Base-by-base conservation (phyloP, 768 basidiomycete species). In the Agrocybe pediades region DNA sequence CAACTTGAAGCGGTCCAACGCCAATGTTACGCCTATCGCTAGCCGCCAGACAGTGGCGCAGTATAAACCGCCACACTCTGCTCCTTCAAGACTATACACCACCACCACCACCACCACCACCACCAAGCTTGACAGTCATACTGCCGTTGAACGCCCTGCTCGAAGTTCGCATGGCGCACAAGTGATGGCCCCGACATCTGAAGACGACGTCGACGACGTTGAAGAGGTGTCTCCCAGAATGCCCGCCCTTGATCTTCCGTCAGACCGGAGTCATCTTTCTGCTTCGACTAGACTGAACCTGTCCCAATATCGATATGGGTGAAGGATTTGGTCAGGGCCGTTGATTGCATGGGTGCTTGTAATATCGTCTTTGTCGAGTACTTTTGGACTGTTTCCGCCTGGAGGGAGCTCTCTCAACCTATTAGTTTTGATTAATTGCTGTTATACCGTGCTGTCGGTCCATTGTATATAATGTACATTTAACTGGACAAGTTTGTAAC, bases 1-100 rank as follows among this genome's bases (percentile, higher is more conserved):
- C 13, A 66, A 59, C 30, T 61, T 81, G 57, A 65, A 65, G 58
- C 72, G 79, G 42, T 70, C 71, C 41, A 74, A 77, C 50, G 78
- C 76, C 29, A 81, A 77, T 43, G 67, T 81, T 11, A 80, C 77
- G 19, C 76, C 76, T 21, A 49, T n/a, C n/a, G n/a, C 63, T 19
- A 76, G 78, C 17, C 63, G 71, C 19, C 74, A 77, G 57, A 54
- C 64, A 2, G 46, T 64, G 9, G 51, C 52, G 33, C 7, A 36
- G 46, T 55, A 47, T 44, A 58, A 54, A 21, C 53, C 59, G 16
- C 63, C 60, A 9, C 56, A 50, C 6, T 61, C 65, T 19, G 62
- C 62, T 17, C 62, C 63, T n/a, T 53, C 58, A 17, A 53, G 49
- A 47, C 41, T 57, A 2, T 42, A 11, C n/a, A n/a, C 47, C 2